Evolutionary conservation across 2,329 filamentous ascomycete species (phyloP), one percentile per base, ranked within the genome.

Genomic region (Tolypocladium album): DNA sequence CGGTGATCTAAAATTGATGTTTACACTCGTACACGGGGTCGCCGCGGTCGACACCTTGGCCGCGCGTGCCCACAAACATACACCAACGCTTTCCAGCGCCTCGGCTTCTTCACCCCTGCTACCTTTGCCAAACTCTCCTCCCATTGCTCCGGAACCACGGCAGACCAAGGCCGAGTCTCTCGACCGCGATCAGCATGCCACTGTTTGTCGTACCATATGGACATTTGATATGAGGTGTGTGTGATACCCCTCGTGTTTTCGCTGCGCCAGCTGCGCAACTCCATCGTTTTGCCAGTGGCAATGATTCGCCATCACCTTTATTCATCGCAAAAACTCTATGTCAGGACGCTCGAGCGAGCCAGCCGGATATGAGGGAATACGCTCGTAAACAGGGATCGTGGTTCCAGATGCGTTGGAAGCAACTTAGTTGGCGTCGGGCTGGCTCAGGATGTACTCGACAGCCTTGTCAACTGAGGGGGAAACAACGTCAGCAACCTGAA

Each of bases 401-500:
- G 36, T 47, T 27, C 34, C 24, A 27, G 40, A 24, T 11, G 24
- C 27, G 39, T 36, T 27, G 27, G 57, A 43, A 43, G 50, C 47
- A 40, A 53, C 68, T 74, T 79, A 84, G 87, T 83, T 85, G 83
- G 92, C 92, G 78, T 96, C 92, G 71, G 92, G 92, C 82, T 96
- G 92, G 77, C 85, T 86, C 72, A 92, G 76, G 79, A 97, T 96
- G 82, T 97, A 97, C 75, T 92, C 87, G 67, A 96, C 90, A 68
- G 92, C 92, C 83, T 96, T 89, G 78, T 94, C 89, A 70, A 97
- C 92, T 96, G 70, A 52, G 31, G 45, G 13, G 9, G 22, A 34
- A 38, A 31, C 15, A 58, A 24, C 4, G 58, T 61, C 17, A 67
- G 63, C 56, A 56, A 12, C 59, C 57, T 47, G 27, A 57, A 39